Conservation (phyloP, 1,139 yeast genomes). For the Kodamaea ohmeri region DNA sequence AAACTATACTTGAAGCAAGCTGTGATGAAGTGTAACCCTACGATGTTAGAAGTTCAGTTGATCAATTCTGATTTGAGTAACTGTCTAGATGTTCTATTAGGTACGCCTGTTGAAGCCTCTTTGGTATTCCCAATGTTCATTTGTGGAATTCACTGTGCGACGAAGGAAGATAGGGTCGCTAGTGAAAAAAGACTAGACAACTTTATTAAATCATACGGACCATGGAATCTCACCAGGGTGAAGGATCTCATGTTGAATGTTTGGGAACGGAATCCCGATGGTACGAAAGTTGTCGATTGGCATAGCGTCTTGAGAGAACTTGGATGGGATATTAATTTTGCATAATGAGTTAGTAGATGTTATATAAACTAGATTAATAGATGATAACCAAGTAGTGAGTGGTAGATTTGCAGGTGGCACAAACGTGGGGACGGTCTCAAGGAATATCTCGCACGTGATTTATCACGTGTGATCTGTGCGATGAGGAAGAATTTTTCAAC, state of each 20-base stretch:
- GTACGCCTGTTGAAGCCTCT: constrained; percentile 67
- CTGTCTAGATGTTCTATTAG: constrained; percentile 61
- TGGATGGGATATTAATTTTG: constrained; percentile 81
- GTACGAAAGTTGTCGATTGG: constrained; percentile 56
- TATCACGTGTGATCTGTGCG: constrained; percentile 14
- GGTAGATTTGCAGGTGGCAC: too few relatives aligned
- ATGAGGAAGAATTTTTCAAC: constrained; percentile 21
- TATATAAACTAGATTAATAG: too few relatives aligned
- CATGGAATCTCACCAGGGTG: constrained; percentile 64
- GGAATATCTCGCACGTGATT: constrained; percentile 6
- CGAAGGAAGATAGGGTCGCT: constrained; percentile 44
- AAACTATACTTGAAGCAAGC: constrained; percentile 66
- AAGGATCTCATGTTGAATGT: constrained; percentile 56
- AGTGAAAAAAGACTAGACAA: constrained; percentile 55
- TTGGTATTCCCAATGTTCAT: constrained; percentile 74
- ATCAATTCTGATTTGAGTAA: constrained; percentile 53
- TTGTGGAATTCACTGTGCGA: constrained; percentile 68
- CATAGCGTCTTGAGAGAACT: constrained; percentile 58
- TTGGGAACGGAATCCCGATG: constrained; percentile 40
- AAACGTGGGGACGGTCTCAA: too few relatives aligned
- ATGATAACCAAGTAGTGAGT: too few relatives aligned
- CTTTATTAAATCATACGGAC: constrained; percentile 59
- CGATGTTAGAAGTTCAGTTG: constrained; percentile 62
- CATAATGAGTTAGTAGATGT: too few relatives aligned
- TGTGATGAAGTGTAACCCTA: constrained; percentile 57